These are phyloP conservation scores for Telfairia occidentalis DNA, from an alignment of 331 rosid genomes.

Conservation along the genomic window DNA sequence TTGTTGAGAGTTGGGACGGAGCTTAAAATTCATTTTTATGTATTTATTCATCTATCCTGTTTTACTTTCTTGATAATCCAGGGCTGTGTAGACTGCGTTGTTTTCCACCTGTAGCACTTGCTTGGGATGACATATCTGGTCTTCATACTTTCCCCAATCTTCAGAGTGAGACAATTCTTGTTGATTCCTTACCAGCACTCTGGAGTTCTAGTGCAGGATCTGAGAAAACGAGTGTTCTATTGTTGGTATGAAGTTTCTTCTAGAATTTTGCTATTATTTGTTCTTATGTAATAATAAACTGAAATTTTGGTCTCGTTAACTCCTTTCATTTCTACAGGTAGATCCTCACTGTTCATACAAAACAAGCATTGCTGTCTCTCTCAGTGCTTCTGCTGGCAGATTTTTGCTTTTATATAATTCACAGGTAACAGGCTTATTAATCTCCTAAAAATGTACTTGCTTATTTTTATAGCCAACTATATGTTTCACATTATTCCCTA, in stretches of 20 bases:
- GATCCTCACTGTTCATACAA: conserved; percentile 95
- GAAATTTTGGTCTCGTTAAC: not conserved
- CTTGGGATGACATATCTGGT: conserved; percentile 86
- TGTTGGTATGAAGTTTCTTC: conserved; percentile 51
- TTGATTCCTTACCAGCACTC: conserved; percentile 78
- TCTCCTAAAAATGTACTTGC: not conserved
- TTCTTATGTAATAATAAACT: not conserved
- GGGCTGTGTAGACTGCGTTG: conserved; percentile 93
- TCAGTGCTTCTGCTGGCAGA: conserved; percentile 67
- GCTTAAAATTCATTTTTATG: not conserved
- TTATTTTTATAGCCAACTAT: conserved; percentile 2
- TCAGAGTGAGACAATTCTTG: conserved; percentile 55
- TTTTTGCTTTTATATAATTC: conserved; percentile 65
- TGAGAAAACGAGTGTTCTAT: conserved; percentile 67
- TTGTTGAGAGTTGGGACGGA: not conserved
- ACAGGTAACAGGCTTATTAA: conserved; percentile 42
- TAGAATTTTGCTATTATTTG: not conserved
- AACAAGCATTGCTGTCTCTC: conserved; percentile 48
- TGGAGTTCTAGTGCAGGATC: conserved; percentile 58
- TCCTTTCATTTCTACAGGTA: conserved; percentile 42
- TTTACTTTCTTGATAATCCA: conserved; percentile 25
- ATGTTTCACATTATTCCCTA: conserved; percentile 5
- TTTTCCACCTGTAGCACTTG: conserved; percentile 93
- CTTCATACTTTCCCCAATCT: conserved; percentile 75
- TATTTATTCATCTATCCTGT: conserved; percentile 1